Evolutionary conservation across 805 yeast species (phyloP).

Genomic region (Kodamaea laetipori): DNA sequence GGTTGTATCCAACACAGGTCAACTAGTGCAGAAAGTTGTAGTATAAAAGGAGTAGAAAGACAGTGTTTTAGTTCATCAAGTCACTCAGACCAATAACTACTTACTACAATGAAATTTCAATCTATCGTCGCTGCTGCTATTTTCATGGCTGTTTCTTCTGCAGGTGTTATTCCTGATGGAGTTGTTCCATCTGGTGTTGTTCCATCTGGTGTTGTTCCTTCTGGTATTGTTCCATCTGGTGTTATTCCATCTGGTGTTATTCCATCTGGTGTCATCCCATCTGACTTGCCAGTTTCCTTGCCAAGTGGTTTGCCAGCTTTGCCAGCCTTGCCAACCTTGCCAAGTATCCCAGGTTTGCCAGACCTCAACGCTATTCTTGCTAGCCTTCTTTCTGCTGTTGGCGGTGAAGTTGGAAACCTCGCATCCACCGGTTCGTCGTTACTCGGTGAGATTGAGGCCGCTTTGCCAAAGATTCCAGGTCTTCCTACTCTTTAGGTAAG

Average conservation of each 20-base stretch:
- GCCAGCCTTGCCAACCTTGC: slow-evolving; percentile 3
- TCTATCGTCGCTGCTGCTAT: neutral
- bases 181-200: neutral
- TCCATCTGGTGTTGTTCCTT: slow-evolving; percentile 3
- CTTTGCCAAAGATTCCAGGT: slow-evolving; percentile 5
- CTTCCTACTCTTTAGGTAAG: neutral
- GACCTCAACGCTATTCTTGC: neutral
- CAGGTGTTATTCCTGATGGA: slow-evolving; percentile 2
- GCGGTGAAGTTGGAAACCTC: slow-evolving; percentile 2
- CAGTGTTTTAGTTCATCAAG: neutral
- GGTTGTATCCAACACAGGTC: too few relatives aligned
- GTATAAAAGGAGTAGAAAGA: slow-evolving; percentile 3
- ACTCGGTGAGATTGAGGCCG: slow-evolving; percentile 4
- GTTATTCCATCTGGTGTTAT: slow-evolving; percentile 2
- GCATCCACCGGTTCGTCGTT: neutral
- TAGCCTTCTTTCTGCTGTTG: neutral
- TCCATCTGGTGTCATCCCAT: slow-evolving; percentile 3
- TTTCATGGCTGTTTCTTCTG: neutral
- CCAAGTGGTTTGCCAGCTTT: slow-evolving; percentile 5
- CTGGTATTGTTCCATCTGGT: neutral
- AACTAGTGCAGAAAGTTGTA: too few relatives aligned
- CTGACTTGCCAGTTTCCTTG: neutral
- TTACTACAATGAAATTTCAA: slow-evolving; percentile 4
- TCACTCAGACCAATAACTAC: neutral
- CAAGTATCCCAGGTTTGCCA: slow-evolving; percentile 2